phyloP scores from a whole-genome alignment of 2,329 filamentous ascomycete genomes.

The Microcyclospora tardicrescens region DNA sequence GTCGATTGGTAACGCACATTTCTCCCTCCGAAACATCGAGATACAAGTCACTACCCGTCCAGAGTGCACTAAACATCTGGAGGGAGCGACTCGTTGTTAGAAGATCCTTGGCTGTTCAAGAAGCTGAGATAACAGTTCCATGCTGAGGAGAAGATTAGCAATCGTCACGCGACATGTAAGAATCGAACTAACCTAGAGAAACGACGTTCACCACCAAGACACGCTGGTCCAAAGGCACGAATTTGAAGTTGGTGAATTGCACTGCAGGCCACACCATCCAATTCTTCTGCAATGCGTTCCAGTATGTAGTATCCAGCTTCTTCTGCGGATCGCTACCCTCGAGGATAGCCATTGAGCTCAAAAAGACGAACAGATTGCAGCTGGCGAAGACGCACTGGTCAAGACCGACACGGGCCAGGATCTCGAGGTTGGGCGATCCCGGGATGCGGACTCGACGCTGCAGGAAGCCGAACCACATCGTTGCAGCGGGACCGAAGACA shows the following conservation, averaged over 20 bases:
- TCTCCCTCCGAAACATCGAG: too few species aligned
- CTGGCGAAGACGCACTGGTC: conserved; percentile 80
- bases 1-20: too few species aligned
- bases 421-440: conserved; percentile 53
- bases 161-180: background rate
- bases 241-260: conserved; percentile 75
- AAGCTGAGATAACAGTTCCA: conserved; percentile 49
- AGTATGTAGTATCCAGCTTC: conserved; percentile 61
- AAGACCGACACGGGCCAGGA: conserved; percentile 60
- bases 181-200: conserved; percentile 45
- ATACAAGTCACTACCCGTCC: background rate
- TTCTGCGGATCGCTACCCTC: conserved; percentile 42
- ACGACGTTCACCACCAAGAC: conserved; percentile 79
- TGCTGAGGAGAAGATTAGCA: conserved; percentile 24
- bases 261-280: conserved; percentile 80
- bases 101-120: conserved; percentile 33
- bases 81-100: background rate
- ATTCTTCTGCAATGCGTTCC: conserved; percentile 63
- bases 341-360: conserved; percentile 60
- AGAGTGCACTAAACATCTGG: background rate
- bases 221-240: conserved; percentile 70
- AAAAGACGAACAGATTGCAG: conserved; percentile 68
- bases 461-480: conserved; percentile 75
- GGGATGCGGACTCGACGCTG: conserved; percentile 52
- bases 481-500: conserved; percentile 78